Conservation (phyloP, 257 asterid genomes). For the Apocynum venetum region DNA sequence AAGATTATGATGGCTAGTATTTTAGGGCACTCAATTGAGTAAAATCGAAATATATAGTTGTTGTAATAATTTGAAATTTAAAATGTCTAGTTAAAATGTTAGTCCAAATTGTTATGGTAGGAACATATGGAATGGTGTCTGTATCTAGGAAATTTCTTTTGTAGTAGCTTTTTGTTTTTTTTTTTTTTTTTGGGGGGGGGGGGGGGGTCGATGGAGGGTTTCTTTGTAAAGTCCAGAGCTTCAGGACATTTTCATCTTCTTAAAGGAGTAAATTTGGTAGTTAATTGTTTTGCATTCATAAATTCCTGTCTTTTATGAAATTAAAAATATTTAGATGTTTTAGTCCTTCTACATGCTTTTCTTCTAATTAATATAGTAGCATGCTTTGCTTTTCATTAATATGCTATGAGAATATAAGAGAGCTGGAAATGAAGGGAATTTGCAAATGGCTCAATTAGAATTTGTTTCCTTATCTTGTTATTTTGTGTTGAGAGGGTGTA, state of each 20-base stretch:
- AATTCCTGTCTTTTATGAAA: not conserved
- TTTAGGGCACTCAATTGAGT: not conserved
- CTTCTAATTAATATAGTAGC: not conserved
- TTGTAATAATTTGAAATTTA: not conserved
- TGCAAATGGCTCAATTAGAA: not conserved
- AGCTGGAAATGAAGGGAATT: not conserved
- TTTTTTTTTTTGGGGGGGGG: not conserved
- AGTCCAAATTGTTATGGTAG: not conserved
- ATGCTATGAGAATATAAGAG: not conserved
- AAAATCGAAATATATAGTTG: not conserved
- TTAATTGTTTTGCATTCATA: not conserved
- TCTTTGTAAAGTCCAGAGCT: not conserved
- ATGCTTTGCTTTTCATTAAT: no score
- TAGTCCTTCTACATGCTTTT: not conserved
- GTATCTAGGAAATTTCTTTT: not conserved
- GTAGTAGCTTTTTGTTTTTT: not conserved
- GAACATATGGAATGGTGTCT: not conserved
- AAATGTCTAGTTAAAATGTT: not conserved
- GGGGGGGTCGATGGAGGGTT: not conserved
- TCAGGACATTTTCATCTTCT: not conserved
- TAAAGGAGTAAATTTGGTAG: not conserved
- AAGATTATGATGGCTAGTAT: not conserved
- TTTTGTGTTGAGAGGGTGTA: not conserved
- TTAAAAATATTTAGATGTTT: not conserved
- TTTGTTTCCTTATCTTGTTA: not conserved